A percentile compares a stretch with the other conserved stretches of the same genome.
These are phyloP conservation scores for Rhododendron williamsianum DNA, from an alignment of 148 eudicot genomes.

Conservation along the genomic window DNA sequence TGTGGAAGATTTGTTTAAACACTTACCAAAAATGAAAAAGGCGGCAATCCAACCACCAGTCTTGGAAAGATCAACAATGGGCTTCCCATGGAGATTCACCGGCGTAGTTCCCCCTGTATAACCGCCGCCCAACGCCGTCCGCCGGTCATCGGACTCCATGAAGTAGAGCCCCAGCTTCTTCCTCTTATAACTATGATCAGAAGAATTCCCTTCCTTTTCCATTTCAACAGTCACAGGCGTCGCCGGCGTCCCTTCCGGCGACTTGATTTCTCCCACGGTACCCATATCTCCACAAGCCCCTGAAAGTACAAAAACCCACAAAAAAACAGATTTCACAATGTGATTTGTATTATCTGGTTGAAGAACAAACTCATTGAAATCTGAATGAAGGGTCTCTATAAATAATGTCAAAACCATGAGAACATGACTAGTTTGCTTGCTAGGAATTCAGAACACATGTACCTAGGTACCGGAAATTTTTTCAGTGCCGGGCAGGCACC, in stretches of 20 bases:
- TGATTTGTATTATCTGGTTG: neutral
- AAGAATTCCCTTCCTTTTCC: slow-evolving; percentile 8
- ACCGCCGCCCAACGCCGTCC: slow-evolving; percentile 61
- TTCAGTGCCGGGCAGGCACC: too few species aligned
- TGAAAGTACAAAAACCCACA: neutral
- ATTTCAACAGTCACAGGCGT: neutral
- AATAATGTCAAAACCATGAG: too few species aligned
- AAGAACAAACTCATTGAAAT: neutral
- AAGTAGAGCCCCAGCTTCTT: slow-evolving; percentile 58
- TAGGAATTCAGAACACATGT: neutral
- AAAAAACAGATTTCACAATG: neutral
- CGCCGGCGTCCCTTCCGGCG: slow-evolving; percentile 27
- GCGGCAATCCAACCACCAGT: slow-evolving; percentile 94
- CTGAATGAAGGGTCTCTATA: neutral
- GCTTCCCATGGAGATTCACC: slow-evolving; percentile 61
- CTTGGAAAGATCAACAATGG: slow-evolving; percentile 54
- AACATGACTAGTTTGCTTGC: neutral
- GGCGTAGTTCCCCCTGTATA: slow-evolving; percentile 65
- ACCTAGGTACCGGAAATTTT: neutral
- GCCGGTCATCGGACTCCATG: slow-evolving; percentile 67
- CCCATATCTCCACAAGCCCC: slow-evolving; percentile 20
- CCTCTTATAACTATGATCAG: slow-evolving; percentile 16
- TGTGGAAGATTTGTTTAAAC: neutral
- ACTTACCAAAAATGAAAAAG: slow-evolving; percentile 80
- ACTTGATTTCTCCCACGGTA: slow-evolving; percentile 41